Conservation (phyloP, 176 grass and related monocot species). For the Dendrocalamus sinicus region DNA sequence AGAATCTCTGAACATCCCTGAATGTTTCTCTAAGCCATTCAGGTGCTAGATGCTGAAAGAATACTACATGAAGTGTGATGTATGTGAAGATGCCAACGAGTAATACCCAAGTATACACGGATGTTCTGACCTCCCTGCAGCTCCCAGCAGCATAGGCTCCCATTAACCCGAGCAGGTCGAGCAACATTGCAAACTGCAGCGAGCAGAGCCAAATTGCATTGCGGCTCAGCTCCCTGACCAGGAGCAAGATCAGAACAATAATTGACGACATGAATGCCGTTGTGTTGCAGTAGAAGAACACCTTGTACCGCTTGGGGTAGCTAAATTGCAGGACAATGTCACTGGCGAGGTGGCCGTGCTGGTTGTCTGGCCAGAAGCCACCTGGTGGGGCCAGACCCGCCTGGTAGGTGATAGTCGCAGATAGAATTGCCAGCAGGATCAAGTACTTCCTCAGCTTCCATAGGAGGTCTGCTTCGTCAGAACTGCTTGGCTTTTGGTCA, state of each 20-base stretch:
- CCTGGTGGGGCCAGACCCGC: constrained; percentile 57
- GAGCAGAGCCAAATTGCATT: constrained; percentile 38
- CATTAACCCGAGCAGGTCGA: constrained; percentile 36
- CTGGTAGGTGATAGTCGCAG: constrained; percentile 53
- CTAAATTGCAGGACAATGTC: constrained; percentile 34
- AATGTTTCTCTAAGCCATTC: too few relatives aligned
- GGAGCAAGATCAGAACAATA: constrained; percentile 36
- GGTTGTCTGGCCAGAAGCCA: constrained; percentile 61
- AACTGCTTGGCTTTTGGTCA: background rate
- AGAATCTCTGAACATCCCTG: too few relatives aligned
- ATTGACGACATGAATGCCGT: too few relatives aligned
- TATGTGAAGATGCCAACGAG: constrained; percentile 42
- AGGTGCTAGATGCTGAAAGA: constrained; percentile 1
- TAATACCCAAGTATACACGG: constrained; percentile 33
- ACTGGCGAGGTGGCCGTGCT: constrained; percentile 40
- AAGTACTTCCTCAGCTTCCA: constrained; percentile 60
- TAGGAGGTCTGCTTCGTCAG: constrained; percentile 39
- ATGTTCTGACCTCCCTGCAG: constrained; percentile 41
- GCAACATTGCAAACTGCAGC: constrained; percentile 38
- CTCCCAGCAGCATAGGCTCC: constrained; percentile 41
- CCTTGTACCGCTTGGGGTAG: constrained; percentile 39
- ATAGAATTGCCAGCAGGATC: constrained; percentile 55
- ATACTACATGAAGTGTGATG: constrained; percentile 35
- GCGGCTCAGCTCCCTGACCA: constrained; percentile 17
- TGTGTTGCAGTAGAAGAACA: too few relatives aligned